These are phyloP conservation scores for Diaporthe caulivora DNA, from an alignment of 2,329 filamentous ascomycete genomes.

Conservation along the genomic window DNA sequence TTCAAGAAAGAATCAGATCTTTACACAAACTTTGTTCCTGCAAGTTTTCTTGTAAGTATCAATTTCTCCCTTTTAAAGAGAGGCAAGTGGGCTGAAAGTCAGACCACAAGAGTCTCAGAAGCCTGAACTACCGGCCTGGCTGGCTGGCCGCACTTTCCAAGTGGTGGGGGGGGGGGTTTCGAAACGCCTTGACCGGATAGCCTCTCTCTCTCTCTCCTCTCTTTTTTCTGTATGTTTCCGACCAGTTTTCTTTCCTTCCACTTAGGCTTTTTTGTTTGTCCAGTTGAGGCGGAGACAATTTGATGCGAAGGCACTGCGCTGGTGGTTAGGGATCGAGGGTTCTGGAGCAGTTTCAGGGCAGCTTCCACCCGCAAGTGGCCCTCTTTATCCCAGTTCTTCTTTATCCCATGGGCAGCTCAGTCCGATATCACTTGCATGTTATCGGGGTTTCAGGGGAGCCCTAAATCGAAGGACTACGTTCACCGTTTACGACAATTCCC, in stretches of 20 bases:
- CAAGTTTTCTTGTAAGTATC: background rate
- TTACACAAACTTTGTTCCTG: background rate
- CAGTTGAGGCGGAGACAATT: background rate
- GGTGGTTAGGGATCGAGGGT: background rate
- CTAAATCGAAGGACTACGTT: background rate
- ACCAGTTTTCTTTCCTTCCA: background rate
- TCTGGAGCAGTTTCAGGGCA: background rate
- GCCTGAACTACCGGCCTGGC: background rate
- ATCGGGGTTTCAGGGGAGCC: background rate
- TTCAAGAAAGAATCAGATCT: background rate
- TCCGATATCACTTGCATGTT: background rate
- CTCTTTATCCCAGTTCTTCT: no score
- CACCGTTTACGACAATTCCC: background rate
- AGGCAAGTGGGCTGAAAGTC: background rate
- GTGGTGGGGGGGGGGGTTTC: background rate
- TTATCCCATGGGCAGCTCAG: background rate
- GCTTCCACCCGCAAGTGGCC: background rate
- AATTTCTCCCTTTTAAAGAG: background rate
- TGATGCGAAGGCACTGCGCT: background rate
- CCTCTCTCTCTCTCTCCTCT: background rate
- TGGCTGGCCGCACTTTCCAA: background rate
- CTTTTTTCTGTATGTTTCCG: no score
- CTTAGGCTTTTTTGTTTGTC: background rate
- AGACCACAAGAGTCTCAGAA: slow-evolving; percentile 6
- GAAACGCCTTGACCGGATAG: background rate